Percentiles rank a stretch among this genome's conserved stretches.
Evolutionary conservation across 2,329 filamentous ascomycete species (phyloP).

Genomic region (Talaromyces sp.): DNA sequence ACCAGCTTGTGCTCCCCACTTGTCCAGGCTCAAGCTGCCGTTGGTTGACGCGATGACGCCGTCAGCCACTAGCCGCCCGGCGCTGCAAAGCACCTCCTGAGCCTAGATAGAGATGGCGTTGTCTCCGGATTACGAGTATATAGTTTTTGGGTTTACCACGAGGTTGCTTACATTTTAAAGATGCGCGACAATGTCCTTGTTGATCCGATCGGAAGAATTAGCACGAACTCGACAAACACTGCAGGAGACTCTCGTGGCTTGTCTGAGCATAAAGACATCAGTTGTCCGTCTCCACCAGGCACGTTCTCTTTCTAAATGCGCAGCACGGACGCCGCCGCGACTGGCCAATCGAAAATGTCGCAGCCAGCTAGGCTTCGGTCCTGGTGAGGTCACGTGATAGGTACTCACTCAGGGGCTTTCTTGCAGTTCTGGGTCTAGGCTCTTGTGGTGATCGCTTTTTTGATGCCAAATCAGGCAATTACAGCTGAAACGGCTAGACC

Average conservation of each 20-base stretch:
- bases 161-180: no score
- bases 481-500: not conserved
- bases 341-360: not conserved
- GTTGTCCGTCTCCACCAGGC: not conserved
- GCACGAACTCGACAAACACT: not conserved
- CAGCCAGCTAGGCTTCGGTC: not conserved
- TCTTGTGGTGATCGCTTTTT: not conserved
- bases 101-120: not conserved
- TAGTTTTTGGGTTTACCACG: not conserved
- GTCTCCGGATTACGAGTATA: not conserved
- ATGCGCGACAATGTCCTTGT: not conserved
- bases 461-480: not conserved
- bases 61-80: conserved; percentile 17
- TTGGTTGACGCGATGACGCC: conserved; percentile 17
- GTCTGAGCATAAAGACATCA: not conserved
- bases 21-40: conserved; percentile 1
- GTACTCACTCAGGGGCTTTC: not conserved
- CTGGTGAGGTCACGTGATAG: not conserved
- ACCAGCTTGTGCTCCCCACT: conserved; percentile 16
- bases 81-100: conserved; percentile 10
- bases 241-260: not conserved
- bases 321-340: not conserved
- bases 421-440: not conserved
- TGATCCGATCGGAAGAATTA: not conserved
- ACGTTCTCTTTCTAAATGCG: not conserved